Evolutionary conservation across 306 rosid species (phyloP).

Genomic region (Adenanthera pavonina): DNA sequence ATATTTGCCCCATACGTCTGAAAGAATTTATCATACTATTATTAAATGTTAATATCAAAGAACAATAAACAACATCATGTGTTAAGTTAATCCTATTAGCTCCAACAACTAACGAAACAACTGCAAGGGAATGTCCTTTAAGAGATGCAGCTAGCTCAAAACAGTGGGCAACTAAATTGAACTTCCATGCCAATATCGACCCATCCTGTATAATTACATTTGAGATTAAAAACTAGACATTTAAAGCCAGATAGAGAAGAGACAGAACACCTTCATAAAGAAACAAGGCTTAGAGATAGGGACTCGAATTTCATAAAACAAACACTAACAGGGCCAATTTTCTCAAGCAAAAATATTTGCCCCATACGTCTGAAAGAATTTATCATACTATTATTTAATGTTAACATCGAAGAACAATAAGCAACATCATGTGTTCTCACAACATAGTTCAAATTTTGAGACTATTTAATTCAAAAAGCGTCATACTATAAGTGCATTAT

Average conservation of each 20-base stretch:
- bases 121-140: constrained; percentile 74
- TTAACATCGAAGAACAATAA: not conserved
- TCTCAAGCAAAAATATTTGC: not conserved
- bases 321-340: not conserved
- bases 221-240: constrained; percentile 10
- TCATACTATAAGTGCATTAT: not conserved
- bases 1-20: not conserved
- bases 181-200: constrained; percentile 88
- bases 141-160: constrained; percentile 95
- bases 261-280: not conserved
- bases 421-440: not conserved
- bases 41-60: not conserved
- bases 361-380: not conserved
- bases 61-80: not conserved
- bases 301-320: not conserved
- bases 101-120: constrained; percentile 94
- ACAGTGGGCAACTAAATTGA: constrained; percentile 66
- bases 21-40: not conserved
- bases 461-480: not conserved
- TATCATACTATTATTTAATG: not conserved
- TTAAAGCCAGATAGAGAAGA: constrained; percentile 12
- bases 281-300: constrained; percentile 5
- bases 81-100: constrained; percentile 79
- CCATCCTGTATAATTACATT: constrained; percentile 70
- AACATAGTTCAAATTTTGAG: not conserved